Percentiles rank a stretch among this genome's conserved stretches.
phyloP scores from a whole-genome alignment of 2,329 filamentous ascomycete genomes.

The Xylaria sp. region DNA sequence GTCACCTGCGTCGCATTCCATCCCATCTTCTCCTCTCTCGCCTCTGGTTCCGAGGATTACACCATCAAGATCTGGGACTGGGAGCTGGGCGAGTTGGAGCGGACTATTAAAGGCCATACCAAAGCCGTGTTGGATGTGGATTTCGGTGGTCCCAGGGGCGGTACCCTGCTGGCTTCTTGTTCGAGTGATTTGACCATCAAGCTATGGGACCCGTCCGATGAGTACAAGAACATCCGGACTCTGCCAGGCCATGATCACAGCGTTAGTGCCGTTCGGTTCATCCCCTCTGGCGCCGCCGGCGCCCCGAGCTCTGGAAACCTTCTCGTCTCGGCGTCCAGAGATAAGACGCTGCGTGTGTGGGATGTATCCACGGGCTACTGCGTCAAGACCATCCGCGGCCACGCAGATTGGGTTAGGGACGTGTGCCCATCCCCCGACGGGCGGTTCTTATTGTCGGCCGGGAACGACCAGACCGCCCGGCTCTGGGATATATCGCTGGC shows the following conservation, averaged over 20 bases:
- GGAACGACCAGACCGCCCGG: slow-evolving; percentile 82
- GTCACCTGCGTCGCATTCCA: slow-evolving; percentile 94
- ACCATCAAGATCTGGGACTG: slow-evolving; percentile 99
- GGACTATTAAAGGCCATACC: slow-evolving; percentile 92
- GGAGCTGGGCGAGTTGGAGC: slow-evolving; percentile 90
- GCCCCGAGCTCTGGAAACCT: slow-evolving; percentile 84
- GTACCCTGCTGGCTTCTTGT: slow-evolving; percentile 83
- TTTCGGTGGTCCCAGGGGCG: slow-evolving; percentile 85
- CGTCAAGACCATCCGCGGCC: slow-evolving; percentile 87
- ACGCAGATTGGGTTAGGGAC: slow-evolving; percentile 91
- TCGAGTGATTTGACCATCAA: slow-evolving; percentile 93
- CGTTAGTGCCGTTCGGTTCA: slow-evolving; percentile 88
- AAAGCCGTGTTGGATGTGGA: slow-evolving; percentile 89
- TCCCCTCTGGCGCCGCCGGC: slow-evolving; percentile 83
- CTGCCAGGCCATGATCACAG: slow-evolving; percentile 92
- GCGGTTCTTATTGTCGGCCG: slow-evolving; percentile 82
- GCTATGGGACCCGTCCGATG: slow-evolving; percentile 90
- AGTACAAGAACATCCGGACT: slow-evolving; percentile 95
- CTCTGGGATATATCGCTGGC: slow-evolving; percentile 85
- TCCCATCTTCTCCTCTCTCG: slow-evolving; percentile 88
- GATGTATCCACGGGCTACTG: slow-evolving; percentile 94
- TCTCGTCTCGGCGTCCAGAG: slow-evolving; percentile 85
- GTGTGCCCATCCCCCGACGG: slow-evolving; percentile 86
- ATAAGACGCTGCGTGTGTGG: slow-evolving; percentile 89
- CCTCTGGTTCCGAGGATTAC: slow-evolving; percentile 89